Base-by-base conservation (phyloP, 1,284 basidiomycete genomes). In the Phellopilus nigrolimitatus region DNA sequence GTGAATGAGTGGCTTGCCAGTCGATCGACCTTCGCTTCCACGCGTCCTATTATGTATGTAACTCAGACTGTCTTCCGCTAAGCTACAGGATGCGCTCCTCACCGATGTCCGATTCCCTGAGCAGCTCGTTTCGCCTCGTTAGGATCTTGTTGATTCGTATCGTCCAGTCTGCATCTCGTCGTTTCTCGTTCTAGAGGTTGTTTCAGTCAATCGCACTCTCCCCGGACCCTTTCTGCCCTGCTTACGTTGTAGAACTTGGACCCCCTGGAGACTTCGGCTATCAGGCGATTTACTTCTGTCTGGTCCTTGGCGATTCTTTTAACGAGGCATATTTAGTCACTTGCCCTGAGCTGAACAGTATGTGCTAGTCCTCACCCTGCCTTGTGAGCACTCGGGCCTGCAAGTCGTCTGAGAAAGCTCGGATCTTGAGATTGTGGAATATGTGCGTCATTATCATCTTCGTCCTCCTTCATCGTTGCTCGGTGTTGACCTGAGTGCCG, bases 91-190 rank as follows among this genome's bases (percentile, higher is more conserved):
- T 1, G 34, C 12, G 21, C 17, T 42, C 69, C 82, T 61, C 64
- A 85, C 85, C 57, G 39, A 86, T 66, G 60, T 89, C 79, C 12
- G 73, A 75, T 1, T 73, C 77, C 44, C 70, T 75, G 50, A 80
- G 54, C 2, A 71, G 71, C 47, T 84, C 80, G 56, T 89, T 82
- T 12, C 82, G 74, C 56, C 77, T 71, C 55, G 76, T 75, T 47
- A 88, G 65, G 25, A 91, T 78, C 55, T 71, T 77, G 38, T 75
- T 66, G 53, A 93, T 90, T 47, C 81, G 73, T 49, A 80, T 74
- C 1, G 87, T 91, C 34, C 91, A 68, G 45, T 89, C 85, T 54
- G 82, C 85, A 64, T 91, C 88, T 62, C 85, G 91, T 58, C 78
- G 76, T 64, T 88, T 88, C 71, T 92, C 88, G 59, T 91, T 89